Conservation (phyloP, 306 rosid species). For the Betula pendula region DNA sequence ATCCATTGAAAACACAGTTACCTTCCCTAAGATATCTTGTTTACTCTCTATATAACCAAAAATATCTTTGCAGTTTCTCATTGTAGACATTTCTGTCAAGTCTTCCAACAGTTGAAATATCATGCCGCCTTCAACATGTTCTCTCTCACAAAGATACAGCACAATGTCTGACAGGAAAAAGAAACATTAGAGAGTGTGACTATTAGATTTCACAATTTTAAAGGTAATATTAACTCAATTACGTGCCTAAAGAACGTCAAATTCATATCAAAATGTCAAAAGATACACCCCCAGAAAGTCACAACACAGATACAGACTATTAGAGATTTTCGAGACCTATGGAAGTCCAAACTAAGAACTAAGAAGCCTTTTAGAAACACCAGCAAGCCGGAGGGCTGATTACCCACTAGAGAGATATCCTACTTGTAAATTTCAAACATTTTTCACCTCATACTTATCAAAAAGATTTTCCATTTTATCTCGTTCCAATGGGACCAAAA, state of each 20-base stretch:
- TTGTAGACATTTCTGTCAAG: conserved; percentile 97
- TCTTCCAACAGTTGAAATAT: conserved; percentile 96
- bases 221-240: neutral
- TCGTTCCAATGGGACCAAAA: neutral
- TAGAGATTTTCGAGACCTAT: neutral
- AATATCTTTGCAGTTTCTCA: conserved; percentile 96
- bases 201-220: neutral
- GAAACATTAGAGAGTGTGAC: conserved; percentile 17
- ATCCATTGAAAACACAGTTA: conserved; percentile 23
- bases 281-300: neutral
- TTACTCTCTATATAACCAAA: conserved; percentile 95
- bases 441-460: neutral
- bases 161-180: conserved; percentile 67
- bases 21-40: conserved; percentile 96
- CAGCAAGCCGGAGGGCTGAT: neutral
- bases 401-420: neutral
- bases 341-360: neutral
- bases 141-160: conserved; percentile 93
- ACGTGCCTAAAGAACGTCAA: neutral
- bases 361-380: neutral
- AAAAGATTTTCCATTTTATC: neutral
- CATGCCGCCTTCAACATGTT: conserved; percentile 97
- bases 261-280: neutral
- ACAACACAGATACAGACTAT: neutral
- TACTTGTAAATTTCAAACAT: neutral